Evolutionary conservation across 768 basidiomycete species (phyloP).

Genomic region (Hysterangium stoloniferum): DNA sequence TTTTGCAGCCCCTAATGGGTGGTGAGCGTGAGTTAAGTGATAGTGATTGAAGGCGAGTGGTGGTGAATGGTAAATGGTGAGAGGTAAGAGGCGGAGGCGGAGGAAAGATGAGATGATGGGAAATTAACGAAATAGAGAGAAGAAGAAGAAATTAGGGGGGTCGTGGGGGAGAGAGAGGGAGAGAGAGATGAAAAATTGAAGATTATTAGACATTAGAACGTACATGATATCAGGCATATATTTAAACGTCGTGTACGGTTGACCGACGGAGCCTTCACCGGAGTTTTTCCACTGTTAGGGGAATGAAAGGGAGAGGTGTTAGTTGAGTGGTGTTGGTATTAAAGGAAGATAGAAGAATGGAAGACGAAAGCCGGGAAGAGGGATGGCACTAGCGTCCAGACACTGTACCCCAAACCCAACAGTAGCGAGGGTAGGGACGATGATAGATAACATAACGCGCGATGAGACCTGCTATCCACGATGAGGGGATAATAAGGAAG

Average conservation of each 20-base stretch:
- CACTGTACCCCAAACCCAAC: no score
- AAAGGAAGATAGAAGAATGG: no score
- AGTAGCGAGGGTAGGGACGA: no score
- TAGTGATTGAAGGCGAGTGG: not conserved
- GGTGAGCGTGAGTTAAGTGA: not conserved
- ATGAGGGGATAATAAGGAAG: conserved; percentile 10
- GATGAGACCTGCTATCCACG: no score
- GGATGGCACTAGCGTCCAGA: no score
- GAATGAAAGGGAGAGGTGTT: conserved; percentile 1
- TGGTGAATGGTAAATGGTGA: not conserved
- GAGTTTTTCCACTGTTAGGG: conserved; percentile 82
- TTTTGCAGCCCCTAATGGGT: conserved; percentile 64
- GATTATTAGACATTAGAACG: conserved; percentile 17
- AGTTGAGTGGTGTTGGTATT: no score
- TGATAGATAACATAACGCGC: no score
- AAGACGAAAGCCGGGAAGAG: no score
- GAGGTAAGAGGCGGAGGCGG: no score
- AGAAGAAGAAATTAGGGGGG: conserved; percentile 15
- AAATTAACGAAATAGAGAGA: no score
- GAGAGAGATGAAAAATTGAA: not conserved
- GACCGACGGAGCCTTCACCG: conserved; percentile 91
- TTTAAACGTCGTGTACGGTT: conserved; percentile 82
- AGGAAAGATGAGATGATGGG: no score
- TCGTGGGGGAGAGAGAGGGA: no score
- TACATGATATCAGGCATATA: conserved; percentile 83